phyloP scores from a whole-genome alignment of 768 basidiomycete genomes.

The Pulveroboletus sp. region DNA sequence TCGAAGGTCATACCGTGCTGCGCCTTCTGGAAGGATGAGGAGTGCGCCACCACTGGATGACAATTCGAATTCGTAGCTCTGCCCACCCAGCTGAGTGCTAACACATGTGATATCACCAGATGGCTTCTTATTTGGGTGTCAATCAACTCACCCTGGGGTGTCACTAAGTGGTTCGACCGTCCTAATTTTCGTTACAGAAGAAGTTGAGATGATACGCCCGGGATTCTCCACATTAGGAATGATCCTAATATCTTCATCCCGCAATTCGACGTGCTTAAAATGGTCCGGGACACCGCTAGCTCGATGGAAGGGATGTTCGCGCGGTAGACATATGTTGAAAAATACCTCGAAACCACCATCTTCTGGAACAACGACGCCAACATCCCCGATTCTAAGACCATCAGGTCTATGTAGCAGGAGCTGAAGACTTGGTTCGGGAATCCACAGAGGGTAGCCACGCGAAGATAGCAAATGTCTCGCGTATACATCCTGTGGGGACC shows the following conservation, averaged over 20 bases:
- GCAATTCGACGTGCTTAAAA: constrained; percentile 21
- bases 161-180: not conserved
- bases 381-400: constrained; percentile 34
- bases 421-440: constrained; percentile 24
- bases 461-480: constrained; percentile 5
- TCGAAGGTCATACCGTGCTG: constrained; percentile 2
- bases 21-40: constrained; percentile 32
- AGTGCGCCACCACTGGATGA: constrained; percentile 26
- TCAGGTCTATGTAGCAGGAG: constrained; percentile 18
- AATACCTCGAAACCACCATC: constrained; percentile 34
- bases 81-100: too few species aligned
- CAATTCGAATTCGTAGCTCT: constrained; percentile 6
- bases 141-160: not conserved
- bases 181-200: constrained; percentile 1
- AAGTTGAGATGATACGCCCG: constrained; percentile 1
- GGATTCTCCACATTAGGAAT: not conserved
- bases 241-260: not conserved
- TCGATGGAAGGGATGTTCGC: constrained; percentile 20
- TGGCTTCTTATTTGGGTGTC: too few species aligned
- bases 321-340: constrained; percentile 34
- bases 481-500: constrained; percentile 15
- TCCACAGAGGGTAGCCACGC: constrained; percentile 33
- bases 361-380: constrained; percentile 29
- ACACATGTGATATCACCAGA: too few species aligned
- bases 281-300: constrained; percentile 19